These are phyloP conservation scores for Pseudohyphozyma bogoriensis DNA, from an alignment of 768 basidiomycete species.

Conservation along the genomic window DNA sequence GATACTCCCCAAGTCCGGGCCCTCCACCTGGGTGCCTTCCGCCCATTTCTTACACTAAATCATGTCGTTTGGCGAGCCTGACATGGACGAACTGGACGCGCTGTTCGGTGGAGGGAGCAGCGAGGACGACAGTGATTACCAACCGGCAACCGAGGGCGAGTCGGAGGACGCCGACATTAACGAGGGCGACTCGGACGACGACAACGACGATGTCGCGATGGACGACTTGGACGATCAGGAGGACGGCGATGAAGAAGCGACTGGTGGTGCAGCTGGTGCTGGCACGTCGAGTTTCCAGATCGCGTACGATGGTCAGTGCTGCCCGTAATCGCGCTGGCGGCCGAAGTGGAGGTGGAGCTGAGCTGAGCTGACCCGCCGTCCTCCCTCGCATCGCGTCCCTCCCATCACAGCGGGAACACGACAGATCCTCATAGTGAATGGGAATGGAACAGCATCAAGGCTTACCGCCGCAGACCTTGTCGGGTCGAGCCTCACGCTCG, in stretches of 20 bases:
- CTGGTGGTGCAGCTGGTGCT: not conserved
- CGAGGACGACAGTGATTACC: too few species aligned
- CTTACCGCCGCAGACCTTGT: constrained; percentile 2
- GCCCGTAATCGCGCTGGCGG: not conserved
- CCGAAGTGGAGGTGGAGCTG: too few species aligned
- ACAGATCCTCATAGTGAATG: constrained; percentile 3
- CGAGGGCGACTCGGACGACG: constrained; percentile 7
- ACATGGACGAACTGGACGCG: too few species aligned
- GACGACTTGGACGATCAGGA: constrained; percentile 7
- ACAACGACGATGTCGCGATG: constrained; percentile 3
- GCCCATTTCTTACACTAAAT: not conserved
- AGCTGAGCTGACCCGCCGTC: too few species aligned
- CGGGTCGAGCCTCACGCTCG: constrained; percentile 9
- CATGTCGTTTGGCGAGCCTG: too few species aligned
- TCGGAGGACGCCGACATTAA: not conserved
- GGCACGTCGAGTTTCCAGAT: constrained; percentile 13
- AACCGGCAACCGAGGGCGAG: too few species aligned
- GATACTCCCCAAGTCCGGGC: not conserved
- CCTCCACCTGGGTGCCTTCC: not conserved
- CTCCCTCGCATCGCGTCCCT: too few species aligned
- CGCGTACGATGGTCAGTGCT: constrained; percentile 6
- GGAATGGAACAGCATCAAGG: not conserved
- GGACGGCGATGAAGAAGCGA: constrained; percentile 9
- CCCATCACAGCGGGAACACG: constrained; percentile 8
- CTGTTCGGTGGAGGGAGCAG: too few species aligned